These are phyloP conservation scores for Hygrocybe coccinea DNA, from an alignment of 768 basidiomycete genomes.

Conservation along the genomic window DNA sequence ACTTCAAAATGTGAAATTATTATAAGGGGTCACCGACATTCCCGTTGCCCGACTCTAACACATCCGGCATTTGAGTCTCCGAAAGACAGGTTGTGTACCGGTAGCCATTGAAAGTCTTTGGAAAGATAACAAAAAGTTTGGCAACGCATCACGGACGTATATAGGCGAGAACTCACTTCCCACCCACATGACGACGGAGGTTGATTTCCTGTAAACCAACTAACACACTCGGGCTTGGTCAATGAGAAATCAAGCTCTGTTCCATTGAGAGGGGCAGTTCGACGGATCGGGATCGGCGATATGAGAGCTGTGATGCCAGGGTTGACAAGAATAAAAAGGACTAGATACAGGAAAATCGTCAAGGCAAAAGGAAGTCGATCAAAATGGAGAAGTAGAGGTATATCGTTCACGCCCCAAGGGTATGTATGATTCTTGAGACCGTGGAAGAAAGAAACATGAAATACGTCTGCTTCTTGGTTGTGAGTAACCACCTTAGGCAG, in stretches of 20 bases:
- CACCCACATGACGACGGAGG: constrained; percentile 3
- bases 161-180: not conserved
- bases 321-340: constrained; percentile 12
- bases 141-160: not conserved
- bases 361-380: constrained; percentile 5
- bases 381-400: not conserved
- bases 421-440: constrained; percentile 14
- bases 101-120: constrained; percentile 11
- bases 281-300: constrained; percentile 12
- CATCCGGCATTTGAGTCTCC: constrained; percentile 21
- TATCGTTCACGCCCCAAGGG: constrained; percentile 12
- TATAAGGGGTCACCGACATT: constrained; percentile 13
- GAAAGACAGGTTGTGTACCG: constrained; percentile 17
- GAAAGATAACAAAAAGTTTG: not conserved
- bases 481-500: not conserved
- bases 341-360: constrained; percentile 10
- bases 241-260: constrained; percentile 19
- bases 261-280: constrained; percentile 8
- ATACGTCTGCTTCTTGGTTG: constrained; percentile 3
- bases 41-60: constrained; percentile 20
- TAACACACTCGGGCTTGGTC: constrained; percentile 13
- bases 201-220: constrained; percentile 11
- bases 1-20: not conserved
- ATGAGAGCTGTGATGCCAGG: constrained; percentile 17
- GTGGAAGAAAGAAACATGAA: constrained; percentile 12